Conservation (phyloP, 148 eudicot species). For the Bassia scoparia region DNA sequence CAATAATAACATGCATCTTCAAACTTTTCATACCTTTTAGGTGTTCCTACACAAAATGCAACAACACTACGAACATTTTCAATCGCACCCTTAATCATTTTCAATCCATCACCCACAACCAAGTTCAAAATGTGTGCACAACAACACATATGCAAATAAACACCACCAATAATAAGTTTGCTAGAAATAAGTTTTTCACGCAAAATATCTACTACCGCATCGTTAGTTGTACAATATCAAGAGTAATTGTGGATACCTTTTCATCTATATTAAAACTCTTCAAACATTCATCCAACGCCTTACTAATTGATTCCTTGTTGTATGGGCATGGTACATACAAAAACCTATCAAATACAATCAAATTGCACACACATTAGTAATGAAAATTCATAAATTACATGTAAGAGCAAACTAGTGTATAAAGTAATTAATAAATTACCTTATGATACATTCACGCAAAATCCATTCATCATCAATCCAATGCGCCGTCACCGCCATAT, state of each 20-base stretch:
- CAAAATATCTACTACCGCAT: neutral
- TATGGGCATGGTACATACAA: too few species aligned
- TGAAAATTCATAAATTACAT: neutral
- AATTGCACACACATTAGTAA: too few species aligned
- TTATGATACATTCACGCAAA: too few species aligned
- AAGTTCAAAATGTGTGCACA: neutral
- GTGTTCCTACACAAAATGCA: too few species aligned
- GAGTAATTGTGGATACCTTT: neutral
- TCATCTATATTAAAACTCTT: neutral
- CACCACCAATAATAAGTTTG: neutral
- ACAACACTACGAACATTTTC: too few species aligned
- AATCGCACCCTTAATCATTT: too few species aligned
- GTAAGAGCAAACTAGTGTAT: too few species aligned
- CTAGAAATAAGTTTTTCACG: too few species aligned
- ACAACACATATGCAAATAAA: neutral
- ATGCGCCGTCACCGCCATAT: neutral
- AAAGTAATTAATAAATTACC: neutral
- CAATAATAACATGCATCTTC: too few species aligned
- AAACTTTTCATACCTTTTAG: too few species aligned
- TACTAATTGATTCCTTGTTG: neutral
- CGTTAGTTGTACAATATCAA: neutral
- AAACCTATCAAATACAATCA: too few species aligned
- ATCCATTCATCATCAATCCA: conserved; percentile 1
- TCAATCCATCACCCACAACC: too few species aligned
- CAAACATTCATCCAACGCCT: neutral